Evolutionary conservation across 768 basidiomycete species (phyloP), one percentile per base, ranked within the genome.

Genomic region (Pluteus cervinus): DNA sequence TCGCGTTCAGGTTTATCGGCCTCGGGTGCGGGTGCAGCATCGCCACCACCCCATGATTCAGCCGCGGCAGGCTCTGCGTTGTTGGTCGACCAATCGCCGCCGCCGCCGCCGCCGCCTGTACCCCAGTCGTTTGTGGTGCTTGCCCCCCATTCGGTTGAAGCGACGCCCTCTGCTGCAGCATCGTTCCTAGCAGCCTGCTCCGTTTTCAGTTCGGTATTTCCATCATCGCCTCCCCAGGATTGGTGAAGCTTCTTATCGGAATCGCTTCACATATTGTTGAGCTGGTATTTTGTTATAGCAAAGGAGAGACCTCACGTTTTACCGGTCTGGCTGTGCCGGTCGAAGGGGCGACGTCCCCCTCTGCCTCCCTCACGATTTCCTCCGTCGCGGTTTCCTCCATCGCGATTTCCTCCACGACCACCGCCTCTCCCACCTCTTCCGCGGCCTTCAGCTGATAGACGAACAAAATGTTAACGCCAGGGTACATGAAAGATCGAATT

Each of bases 171-270:
- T 16, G 59, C 71, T 16, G 64, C 68, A 26, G 81, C 87, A 54
- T 94, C 91, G 47, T 59, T 68, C 32, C 63, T 73, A 37, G 84
- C 94, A 20, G 76, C 81, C 42, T 78, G 63, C 59, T 97, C 93
- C 23, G 70, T 73, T 65, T 82, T 81, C 53, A 89, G 73, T 63
- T 97, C 94, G 25, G 84, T 60, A 49, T 68, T 73, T 50, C 86
- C 90, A 50, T 92, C 87, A 46, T 92, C 89, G 28, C 86, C 88
- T 47, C 94, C 94, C 94, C 94, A 98, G 48, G 82, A 84, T 56
- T 90, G 86, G 58, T 89, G 85, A 51, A 93, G 66, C 69, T 89
- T 90, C 76, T 97, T 98, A 50, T 92, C 87, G 30, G 88, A 84
- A 65, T 98, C 94, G 58, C 88, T 92, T 45, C 22, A 34, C 29